Evolutionary conservation across 148 eudicot species (phyloP).

Genomic region (Mesembryanthemum crystallinum): DNA sequence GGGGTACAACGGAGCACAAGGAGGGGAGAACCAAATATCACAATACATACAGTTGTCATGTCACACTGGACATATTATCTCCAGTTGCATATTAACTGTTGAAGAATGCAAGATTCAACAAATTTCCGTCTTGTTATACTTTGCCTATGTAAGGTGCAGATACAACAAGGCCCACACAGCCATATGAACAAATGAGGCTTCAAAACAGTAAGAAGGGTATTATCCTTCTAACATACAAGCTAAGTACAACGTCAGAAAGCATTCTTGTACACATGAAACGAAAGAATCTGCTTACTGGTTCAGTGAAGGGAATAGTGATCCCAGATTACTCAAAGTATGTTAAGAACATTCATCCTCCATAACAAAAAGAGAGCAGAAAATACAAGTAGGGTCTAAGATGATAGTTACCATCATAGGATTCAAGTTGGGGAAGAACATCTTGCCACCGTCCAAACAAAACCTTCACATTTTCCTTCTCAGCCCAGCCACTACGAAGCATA

Average conservation of each 20-base stretch:
- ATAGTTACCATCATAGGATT: slow-evolving; percentile 71
- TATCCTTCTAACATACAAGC: no score
- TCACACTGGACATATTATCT: not conserved
- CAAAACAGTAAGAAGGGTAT: no score
- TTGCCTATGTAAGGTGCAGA: not conserved
- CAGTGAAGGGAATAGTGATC: not conserved
- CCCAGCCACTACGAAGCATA: slow-evolving; percentile 82
- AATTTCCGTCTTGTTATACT: not conserved
- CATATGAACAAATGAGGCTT: not conserved
- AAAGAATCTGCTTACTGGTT: not conserved
- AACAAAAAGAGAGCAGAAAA: not conserved
- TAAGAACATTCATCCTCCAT: not conserved
- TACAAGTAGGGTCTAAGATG: not conserved
- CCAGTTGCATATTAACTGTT: no score
- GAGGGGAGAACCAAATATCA: not conserved
- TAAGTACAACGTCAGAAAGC: not conserved
- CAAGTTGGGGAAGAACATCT: slow-evolving; percentile 77
- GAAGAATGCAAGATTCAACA: not conserved
- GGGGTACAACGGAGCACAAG: no score
- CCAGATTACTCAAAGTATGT: no score
- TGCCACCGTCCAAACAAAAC: slow-evolving; percentile 92
- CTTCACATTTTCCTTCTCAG: slow-evolving; percentile 83
- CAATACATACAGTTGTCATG: not conserved
- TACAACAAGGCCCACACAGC: not conserved
- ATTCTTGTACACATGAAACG: not conserved